Evolutionary conservation across 129 eudicot species (phyloP).

Genomic region (carrot (Daucus carota)): DNA sequence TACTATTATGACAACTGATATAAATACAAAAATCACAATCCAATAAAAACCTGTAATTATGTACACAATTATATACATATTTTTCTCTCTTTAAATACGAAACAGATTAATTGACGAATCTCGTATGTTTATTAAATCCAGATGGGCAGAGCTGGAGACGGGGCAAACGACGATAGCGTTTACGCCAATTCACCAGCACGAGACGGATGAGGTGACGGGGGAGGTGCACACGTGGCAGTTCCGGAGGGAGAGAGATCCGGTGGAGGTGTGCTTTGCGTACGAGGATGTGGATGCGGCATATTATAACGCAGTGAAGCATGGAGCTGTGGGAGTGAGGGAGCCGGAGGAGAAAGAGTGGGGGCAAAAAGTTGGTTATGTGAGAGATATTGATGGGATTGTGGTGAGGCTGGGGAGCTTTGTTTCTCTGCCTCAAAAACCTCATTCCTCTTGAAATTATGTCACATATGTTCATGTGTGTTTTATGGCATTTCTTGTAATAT

Average conservation of each 20-base stretch:
- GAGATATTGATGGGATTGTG: slow-evolving; percentile 74
- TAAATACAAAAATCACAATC: no score
- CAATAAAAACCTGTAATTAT: no score
- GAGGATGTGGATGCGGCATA: slow-evolving; percentile 82
- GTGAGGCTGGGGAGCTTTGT: slow-evolving; percentile 77
- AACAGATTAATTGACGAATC: no score
- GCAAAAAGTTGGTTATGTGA: slow-evolving; percentile 83
- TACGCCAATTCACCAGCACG: slow-evolving; percentile 80
- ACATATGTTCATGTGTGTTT: no score
- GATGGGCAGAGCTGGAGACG: slow-evolving; percentile 90
- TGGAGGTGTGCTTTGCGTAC: slow-evolving; percentile 80
- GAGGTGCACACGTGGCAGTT: slow-evolving; percentile 33
- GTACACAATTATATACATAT: no score
- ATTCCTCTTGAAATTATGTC: background rate
- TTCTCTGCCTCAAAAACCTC: background rate
- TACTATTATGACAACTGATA: no score
- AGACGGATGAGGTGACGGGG: slow-evolving; percentile 84
- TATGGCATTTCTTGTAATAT: no score
- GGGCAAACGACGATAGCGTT: slow-evolving; percentile 88
- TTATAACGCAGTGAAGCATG: slow-evolving; percentile 91
- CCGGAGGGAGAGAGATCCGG: slow-evolving; percentile 34
- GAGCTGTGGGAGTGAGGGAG: slow-evolving; percentile 63
- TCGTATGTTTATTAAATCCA: no score
- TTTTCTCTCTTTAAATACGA: no score
- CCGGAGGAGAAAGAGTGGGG: slow-evolving; percentile 96